Evolutionary conservation across 1,284 basidiomycete species (phyloP).

Genomic region (Cryptococcus wingfieldii): DNA sequence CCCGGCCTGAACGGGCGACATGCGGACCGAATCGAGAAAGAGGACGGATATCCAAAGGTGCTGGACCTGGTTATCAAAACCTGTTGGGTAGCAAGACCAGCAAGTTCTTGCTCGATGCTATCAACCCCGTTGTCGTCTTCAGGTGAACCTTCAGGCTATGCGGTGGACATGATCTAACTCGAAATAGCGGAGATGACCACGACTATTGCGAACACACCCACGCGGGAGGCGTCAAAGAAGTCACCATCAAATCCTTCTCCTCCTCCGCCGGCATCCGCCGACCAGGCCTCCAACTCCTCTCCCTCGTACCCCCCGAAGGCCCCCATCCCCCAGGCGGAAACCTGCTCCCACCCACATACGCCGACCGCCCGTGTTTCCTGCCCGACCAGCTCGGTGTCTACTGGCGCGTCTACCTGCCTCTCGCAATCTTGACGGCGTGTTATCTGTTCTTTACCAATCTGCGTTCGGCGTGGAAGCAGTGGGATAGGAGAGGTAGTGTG

Average conservation of each 20-base stretch:
- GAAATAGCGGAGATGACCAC: conserved; percentile 72
- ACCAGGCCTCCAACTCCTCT: conserved; percentile 82
- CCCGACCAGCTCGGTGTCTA: conserved; percentile 66
- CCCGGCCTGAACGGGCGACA: conserved; percentile 61
- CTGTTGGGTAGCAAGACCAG: conserved; percentile 68
- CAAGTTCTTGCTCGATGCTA: conserved; percentile 61
- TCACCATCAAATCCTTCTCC: conserved; percentile 80
- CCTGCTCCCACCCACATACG: conserved; percentile 40
- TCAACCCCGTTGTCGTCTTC: conserved; percentile 65
- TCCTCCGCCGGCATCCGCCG: conserved; percentile 68
- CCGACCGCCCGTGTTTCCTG: conserved; percentile 61
- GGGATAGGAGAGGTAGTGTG: conserved; percentile 10
- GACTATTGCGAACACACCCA: conserved; percentile 79
- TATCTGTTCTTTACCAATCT: conserved; percentile 46
- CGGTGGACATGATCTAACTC: background rate
- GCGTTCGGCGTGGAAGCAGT: conserved; percentile 29
- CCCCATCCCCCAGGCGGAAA: conserved; percentile 1
- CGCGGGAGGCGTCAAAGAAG: conserved; percentile 55
- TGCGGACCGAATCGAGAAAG: conserved; percentile 74
- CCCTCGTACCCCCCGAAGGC: conserved; percentile 56
- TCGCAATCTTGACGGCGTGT: conserved; percentile 51
- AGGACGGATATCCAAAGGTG: conserved; percentile 66
- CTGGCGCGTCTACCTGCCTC: conserved; percentile 57
- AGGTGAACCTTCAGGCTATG: conserved; percentile 54
- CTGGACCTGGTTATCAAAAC: conserved; percentile 76